Base-by-base conservation (phyloP, 108 stramenopile species). In the Chaetoceros tenuissimus region DNA sequence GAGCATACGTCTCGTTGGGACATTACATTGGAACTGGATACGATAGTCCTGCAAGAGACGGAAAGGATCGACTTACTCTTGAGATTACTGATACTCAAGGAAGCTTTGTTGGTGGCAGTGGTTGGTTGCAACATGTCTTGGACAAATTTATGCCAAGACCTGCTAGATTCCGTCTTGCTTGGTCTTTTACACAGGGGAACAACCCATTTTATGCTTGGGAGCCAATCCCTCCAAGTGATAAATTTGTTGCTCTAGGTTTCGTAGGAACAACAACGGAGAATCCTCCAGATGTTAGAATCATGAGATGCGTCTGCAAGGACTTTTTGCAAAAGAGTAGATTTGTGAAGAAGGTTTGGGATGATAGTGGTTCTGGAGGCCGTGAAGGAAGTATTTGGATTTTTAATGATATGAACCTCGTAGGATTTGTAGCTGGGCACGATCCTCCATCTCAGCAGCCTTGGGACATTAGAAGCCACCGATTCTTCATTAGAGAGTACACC, bases 191-290 rank as follows among this genome's bases (percentile, higher is more conserved):
- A 24, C 84, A 87, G 53, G 94, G 95, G 25, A 83, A 81, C 52
- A 94, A 94, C 43, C 90, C 84, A 20, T 89, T 98, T 53, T 97
- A 92, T 65, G 89, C 87, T 2, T 98, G 97, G 97, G 90, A 96
- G 60, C 92, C 97, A 3, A 84, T 97, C 1, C 95, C 97, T 26
- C 97, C 97, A 1, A 87, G 92, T 49, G 92, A 94, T 24, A 84
- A 84, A 52, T 98, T 97, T 71, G 94, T 96, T 1, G 94, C 96
- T 3, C 69, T 98, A 30, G 97, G 97, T 25, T 97, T 96, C 66
- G 68, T 95, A 25, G 89, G 85, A 10, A 95, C 89, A n/a, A 95
- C 84, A 48, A 83, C 71, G 21, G 94, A 96, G 44, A 87, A 85
- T 48, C 88, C 93, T 3, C 97, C 97, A 16, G 73, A 80, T 55